These are phyloP conservation scores for Solanum ossicruentum DNA, from an alignment of 257 asterid genomes.

Conservation along the genomic window DNA sequence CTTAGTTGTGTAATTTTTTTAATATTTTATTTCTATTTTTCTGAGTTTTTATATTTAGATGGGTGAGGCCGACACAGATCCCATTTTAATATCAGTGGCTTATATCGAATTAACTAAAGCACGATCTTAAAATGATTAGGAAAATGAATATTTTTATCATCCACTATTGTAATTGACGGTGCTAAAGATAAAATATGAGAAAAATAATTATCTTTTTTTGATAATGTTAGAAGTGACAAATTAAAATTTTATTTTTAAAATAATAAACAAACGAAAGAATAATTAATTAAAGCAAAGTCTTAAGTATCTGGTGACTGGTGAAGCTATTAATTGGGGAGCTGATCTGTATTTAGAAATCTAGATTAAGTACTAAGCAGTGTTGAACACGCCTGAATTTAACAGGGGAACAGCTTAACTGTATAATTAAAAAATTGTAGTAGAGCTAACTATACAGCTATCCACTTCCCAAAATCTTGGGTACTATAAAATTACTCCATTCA, in stretches of 20 bases:
- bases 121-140: neutral
- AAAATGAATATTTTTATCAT: neutral
- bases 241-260: no score
- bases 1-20: no score
- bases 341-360: neutral
- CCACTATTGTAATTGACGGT: no score
- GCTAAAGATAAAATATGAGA: no score
- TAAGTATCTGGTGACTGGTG: neutral
- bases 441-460: neutral
- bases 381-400: neutral
- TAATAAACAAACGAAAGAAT: neutral
- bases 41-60: neutral
- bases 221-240: no score
- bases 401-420: neutral
- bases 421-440: neutral
- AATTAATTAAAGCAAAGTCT: neutral
- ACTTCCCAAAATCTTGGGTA: neutral
- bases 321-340: no score
- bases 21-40: no score
- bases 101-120: neutral
- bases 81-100: neutral
- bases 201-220: no score
- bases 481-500: neutral
- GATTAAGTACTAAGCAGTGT: neutral
- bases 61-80: neutral